Evolutionary conservation across 2,329 filamentous ascomycete genomes (phyloP).

Genomic region (Trichoderma brevicompactum): DNA sequence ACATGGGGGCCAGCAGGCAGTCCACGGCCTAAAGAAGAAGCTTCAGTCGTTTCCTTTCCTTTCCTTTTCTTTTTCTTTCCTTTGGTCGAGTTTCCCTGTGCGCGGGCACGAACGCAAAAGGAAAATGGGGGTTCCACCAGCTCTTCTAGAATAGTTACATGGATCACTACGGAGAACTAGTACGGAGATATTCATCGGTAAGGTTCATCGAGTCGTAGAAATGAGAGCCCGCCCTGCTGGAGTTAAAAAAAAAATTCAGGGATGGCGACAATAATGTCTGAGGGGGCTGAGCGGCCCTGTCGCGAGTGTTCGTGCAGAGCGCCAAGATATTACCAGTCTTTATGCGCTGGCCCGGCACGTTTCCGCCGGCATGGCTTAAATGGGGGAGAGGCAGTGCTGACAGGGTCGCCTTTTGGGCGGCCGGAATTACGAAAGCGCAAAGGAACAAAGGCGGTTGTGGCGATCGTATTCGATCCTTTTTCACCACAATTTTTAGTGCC

Average conservation of each 20-base stretch:
- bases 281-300: slow-evolving; percentile 21
- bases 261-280: slow-evolving; percentile 5
- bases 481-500: not conserved
- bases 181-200: slow-evolving; percentile 10
- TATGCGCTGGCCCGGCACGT: slow-evolving; percentile 23
- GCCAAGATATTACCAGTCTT: slow-evolving; percentile 23
- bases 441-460: not conserved
- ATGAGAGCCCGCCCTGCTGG: slow-evolving; percentile 13
- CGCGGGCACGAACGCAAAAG: not conserved
- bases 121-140: not conserved
- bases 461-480: slow-evolving; percentile 20
- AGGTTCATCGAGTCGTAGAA: slow-evolving; percentile 1
- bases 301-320: slow-evolving; percentile 13
- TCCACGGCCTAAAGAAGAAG: slow-evolving; percentile 20
- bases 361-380: slow-evolving; percentile 23
- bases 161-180: not conserved
- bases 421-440: slow-evolving; percentile 10
- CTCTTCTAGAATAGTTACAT: slow-evolving; percentile 14
- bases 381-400: slow-evolving; percentile 24
- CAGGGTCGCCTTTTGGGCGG: slow-evolving; percentile 11
- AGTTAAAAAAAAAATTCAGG: slow-evolving; percentile 11
- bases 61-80: not conserved
- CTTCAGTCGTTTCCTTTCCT: slow-evolving; percentile 4
- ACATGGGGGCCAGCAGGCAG: slow-evolving; percentile 10
- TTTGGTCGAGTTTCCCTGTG: not conserved